Evolutionary conservation across 495 filamentous ascomycete species (phyloP).

Genomic region (Hypoxylon fuscum): DNA sequence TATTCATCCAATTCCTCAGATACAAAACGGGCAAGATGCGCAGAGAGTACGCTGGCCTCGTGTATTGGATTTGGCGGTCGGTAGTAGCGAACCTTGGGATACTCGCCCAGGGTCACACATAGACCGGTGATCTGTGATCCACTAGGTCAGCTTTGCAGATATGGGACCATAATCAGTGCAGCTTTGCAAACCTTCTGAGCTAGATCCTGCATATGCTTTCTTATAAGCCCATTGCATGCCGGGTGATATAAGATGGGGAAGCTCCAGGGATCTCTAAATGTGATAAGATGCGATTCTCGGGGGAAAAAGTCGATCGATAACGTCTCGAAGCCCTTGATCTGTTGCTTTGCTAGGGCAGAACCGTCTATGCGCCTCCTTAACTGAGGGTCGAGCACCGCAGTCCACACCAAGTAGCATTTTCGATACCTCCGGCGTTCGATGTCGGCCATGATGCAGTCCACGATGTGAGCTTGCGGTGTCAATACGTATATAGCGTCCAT

Average conservation of each 20-base stretch:
- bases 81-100: conserved; percentile 91
- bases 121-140: conserved; percentile 75
- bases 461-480: conserved; percentile 81
- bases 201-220: conserved; percentile 78
- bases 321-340: conserved; percentile 74
- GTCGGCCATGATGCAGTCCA: conserved; percentile 93
- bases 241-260: conserved; percentile 94
- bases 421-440: conserved; percentile 83
- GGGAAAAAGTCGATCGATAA: conserved; percentile 89
- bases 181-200: conserved; percentile 78
- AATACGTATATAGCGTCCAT: conserved; percentile 96
- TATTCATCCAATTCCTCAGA: conserved; percentile 90
- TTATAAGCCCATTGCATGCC: conserved; percentile 82
- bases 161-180: conserved; percentile 21
- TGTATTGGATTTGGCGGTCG: conserved; percentile 76
- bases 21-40: conserved; percentile 89
- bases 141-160: conserved; percentile 40
- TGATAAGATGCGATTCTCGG: conserved; percentile 88
- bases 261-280: conserved; percentile 92
- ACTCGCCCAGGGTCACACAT: conserved; percentile 85
- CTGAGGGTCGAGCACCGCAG: conserved; percentile 55
- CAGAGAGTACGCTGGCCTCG: conserved; percentile 86
- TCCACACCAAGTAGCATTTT: conserved; percentile 84
- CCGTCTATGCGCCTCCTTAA: conserved; percentile 54
- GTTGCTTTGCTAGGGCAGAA: conserved; percentile 66